Evolutionary conservation across 129 eudicot species (phyloP).

Genomic region (Pseudognaphalium luteoalbum): DNA sequence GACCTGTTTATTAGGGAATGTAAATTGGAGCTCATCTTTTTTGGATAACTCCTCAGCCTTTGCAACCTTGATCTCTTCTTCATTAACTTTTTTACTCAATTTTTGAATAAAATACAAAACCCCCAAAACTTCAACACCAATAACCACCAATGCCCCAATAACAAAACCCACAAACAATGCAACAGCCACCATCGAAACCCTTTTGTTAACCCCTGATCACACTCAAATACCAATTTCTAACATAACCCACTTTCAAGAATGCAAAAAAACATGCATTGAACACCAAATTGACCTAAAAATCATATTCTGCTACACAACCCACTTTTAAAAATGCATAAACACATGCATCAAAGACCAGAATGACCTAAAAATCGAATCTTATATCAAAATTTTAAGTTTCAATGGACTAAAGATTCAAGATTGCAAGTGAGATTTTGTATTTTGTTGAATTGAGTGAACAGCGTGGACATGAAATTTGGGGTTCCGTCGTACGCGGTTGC

Average conservation of each 20-base stretch:
- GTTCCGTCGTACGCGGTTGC: slow-evolving; percentile 19
- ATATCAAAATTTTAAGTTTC: background rate
- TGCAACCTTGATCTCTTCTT: slow-evolving; percentile 30
- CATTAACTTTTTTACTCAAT: slow-evolving; percentile 37
- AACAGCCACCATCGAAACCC: slow-evolving; percentile 38
- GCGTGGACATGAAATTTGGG: background rate
- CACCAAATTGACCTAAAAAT: background rate
- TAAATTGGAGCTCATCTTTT: slow-evolving; percentile 32
- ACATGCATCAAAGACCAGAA: too few species aligned
- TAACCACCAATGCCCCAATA: slow-evolving; percentile 55
- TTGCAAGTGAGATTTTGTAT: slow-evolving; percentile 12
- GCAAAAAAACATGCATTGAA: slow-evolving; percentile 2
- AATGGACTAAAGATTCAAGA: slow-evolving; percentile 1
- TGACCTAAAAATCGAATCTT: background rate
- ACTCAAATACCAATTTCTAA: background rate
- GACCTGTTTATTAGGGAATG: slow-evolving; percentile 57
- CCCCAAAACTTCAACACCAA: slow-evolving; percentile 52
- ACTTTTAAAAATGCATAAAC: too few species aligned
- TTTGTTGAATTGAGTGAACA: background rate
- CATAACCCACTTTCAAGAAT: slow-evolving; percentile 8
- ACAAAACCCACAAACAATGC: slow-evolving; percentile 48
- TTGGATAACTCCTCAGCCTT: slow-evolving; percentile 7
- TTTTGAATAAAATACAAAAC: slow-evolving; percentile 40
- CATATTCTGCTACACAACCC: too few species aligned
- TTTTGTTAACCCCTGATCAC: background rate